These are phyloP conservation scores for Xylariaceae sp. DNA, from an alignment of 2,329 filamentous ascomycete species.

Conservation along the genomic window DNA sequence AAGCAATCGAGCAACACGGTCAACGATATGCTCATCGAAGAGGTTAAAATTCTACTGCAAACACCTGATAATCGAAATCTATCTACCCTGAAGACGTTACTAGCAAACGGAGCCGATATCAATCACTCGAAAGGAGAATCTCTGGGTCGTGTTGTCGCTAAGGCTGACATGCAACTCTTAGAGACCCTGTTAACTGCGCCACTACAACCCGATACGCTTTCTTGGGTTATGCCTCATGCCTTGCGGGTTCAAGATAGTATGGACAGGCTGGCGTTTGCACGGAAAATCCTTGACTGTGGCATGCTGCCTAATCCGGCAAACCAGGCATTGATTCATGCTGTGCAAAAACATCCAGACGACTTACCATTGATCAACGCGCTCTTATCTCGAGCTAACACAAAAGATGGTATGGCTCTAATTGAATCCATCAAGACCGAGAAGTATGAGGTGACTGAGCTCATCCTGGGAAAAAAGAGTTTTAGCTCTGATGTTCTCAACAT, in stretches of 20 bases:
- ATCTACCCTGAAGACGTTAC: constrained; percentile 42
- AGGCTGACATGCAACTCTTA: constrained; percentile 41
- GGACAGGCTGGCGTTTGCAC: constrained; percentile 48
- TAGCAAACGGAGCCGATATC: constrained; percentile 51
- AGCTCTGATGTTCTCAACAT: constrained; percentile 37
- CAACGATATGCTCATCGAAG: constrained; percentile 44
- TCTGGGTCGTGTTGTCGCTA: constrained; percentile 47
- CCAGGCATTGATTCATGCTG: constrained; percentile 48
- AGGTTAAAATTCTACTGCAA: constrained; percentile 45
- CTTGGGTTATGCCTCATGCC: constrained; percentile 48
- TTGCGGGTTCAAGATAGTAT: constrained; percentile 48
- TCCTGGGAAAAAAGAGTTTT: constrained; percentile 41
- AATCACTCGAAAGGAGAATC: constrained; percentile 50
- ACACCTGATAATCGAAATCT: constrained; percentile 37
- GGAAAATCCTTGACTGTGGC: constrained; percentile 47
- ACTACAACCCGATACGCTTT: constrained; percentile 43
- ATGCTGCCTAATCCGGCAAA: constrained; percentile 47
- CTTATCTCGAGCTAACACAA: constrained; percentile 44
- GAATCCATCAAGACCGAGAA: constrained; percentile 44
- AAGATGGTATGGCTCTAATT: constrained; percentile 46
- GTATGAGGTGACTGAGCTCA: constrained; percentile 42
- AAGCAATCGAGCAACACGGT: constrained; percentile 42
- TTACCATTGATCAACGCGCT: constrained; percentile 45
- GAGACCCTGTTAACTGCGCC: constrained; percentile 44
- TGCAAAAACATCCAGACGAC: constrained; percentile 46